Evolutionary conservation across 768 basidiomycete genomes (phyloP).

Genomic region (Tylopilus plumbeoviolaceoides): DNA sequence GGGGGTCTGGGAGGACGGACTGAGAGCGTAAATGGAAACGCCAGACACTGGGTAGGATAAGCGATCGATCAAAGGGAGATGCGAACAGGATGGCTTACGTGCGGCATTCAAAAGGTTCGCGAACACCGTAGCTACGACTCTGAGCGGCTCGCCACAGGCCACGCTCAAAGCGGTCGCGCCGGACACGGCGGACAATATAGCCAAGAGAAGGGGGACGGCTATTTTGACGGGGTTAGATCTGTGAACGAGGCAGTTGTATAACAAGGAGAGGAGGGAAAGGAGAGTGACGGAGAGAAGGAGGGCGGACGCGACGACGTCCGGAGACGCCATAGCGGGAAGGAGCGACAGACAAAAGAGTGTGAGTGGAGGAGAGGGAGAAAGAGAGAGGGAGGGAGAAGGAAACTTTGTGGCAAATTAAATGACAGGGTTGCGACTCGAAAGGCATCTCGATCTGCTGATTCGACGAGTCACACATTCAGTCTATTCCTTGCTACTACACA

Average conservation of each 20-base stretch:
- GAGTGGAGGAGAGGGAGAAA: slow-evolving; percentile 2
- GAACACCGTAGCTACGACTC: slow-evolving; percentile 14
- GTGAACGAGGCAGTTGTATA: slow-evolving; percentile 6
- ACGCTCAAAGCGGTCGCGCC: slow-evolving; percentile 18
- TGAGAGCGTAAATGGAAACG: slow-evolving; percentile 24
- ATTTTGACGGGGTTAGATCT: slow-evolving; percentile 7
- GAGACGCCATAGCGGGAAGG: slow-evolving; percentile 22
- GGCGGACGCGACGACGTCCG: slow-evolving; percentile 22
- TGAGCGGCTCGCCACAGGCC: slow-evolving; percentile 14
- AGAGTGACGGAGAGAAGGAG: slow-evolving; percentile 25
- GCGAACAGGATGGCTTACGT: slow-evolving; percentile 9
- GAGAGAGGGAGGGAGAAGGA: neutral
- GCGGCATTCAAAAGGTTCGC: slow-evolving; percentile 19
- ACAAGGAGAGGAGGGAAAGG: slow-evolving; percentile 14
- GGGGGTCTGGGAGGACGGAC: slow-evolving; percentile 1
- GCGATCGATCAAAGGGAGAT: neutral
- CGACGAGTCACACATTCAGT: slow-evolving; percentile 10
- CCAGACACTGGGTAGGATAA: slow-evolving; percentile 19
- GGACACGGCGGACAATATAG: slow-evolving; percentile 22
- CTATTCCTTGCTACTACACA: neutral
- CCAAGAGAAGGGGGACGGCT: slow-evolving; percentile 17
- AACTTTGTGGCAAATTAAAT: neutral
- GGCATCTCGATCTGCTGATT: slow-evolving; percentile 20
- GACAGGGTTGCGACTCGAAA: slow-evolving; percentile 4
- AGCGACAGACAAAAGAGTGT: slow-evolving; percentile 19